These are phyloP conservation scores for Glycyrrhiza uralensis DNA, from an alignment of 306 rosid genomes.

Conservation along the genomic window DNA sequence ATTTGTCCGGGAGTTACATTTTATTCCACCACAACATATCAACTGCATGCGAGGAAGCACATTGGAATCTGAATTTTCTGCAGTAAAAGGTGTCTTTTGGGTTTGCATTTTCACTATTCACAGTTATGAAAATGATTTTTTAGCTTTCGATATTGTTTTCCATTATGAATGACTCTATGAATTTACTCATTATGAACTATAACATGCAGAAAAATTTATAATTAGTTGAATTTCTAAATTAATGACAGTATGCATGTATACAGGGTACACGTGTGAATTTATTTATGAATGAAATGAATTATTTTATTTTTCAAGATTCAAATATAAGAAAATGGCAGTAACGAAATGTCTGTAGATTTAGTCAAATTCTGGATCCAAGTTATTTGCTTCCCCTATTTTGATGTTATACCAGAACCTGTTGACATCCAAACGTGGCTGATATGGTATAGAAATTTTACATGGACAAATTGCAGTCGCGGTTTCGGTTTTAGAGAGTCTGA, in stretches of 20 bases:
- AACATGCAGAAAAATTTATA: not conserved
- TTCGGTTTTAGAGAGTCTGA: too few relatives aligned
- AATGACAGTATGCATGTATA: not conserved
- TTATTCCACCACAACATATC: not conserved
- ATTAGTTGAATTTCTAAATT: not conserved
- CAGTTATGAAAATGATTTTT: not conserved
- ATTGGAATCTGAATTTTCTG: not conserved
- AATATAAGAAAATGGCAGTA: not conserved
- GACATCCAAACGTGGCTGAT: not conserved
- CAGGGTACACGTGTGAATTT: not conserved
- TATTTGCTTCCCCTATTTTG: constrained; percentile 3
- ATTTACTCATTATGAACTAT: not conserved
- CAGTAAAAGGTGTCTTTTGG: constrained; percentile 20
- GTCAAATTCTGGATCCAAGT: constrained; percentile 17
- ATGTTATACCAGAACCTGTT: not conserved
- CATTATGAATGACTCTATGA: not conserved
- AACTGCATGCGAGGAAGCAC: constrained; percentile 1
- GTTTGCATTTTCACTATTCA: constrained; percentile 1
- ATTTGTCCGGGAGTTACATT: not conserved
- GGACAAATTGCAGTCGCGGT: too few relatives aligned
- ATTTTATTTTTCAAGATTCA: not conserved
- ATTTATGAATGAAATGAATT: too few relatives aligned
- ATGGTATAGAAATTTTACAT: not conserved
- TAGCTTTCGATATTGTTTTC: not conserved
- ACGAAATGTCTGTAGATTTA: not conserved